Conservation (phyloP, 1,139 yeast genomes). For the Saccharomyces hybrid region DNA sequence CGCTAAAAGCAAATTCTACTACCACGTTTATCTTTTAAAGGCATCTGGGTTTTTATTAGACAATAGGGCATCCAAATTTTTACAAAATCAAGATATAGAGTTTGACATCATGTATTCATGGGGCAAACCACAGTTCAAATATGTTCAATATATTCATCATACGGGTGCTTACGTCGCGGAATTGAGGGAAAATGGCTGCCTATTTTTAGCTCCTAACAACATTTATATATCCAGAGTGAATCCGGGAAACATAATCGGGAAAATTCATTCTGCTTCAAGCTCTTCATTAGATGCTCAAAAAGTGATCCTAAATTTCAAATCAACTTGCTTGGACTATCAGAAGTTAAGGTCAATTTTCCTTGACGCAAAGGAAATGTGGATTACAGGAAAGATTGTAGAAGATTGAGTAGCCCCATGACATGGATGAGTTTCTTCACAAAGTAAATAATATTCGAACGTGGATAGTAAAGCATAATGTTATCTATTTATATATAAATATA, state of each 20-base stretch:
- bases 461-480: not conserved
- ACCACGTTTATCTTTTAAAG: slow-evolving; percentile 54
- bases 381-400: slow-evolving; percentile 12
- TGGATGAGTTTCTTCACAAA: too few species aligned
- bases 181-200: slow-evolving; percentile 69
- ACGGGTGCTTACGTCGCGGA: slow-evolving; percentile 90
- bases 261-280: slow-evolving; percentile 26
- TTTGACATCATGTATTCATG: slow-evolving; percentile 71
- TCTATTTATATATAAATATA: not conserved
- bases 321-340: slow-evolving; percentile 48
- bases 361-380: slow-evolving; percentile 49
- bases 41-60: slow-evolving; percentile 72
- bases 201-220: slow-evolving; percentile 76
- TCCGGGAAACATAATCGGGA: slow-evolving; percentile 26
- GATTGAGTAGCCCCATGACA: slow-evolving; percentile 3
- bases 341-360: slow-evolving; percentile 46
- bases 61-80: slow-evolving; percentile 62
- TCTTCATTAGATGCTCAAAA: slow-evolving; percentile 53
- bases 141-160: slow-evolving; percentile 81
- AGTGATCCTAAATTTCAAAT: slow-evolving; percentile 61
- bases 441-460: not conserved
- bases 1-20: slow-evolving; percentile 47
- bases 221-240: slow-evolving; percentile 61
- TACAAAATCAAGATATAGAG: slow-evolving; percentile 44
- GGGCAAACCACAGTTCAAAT: slow-evolving; percentile 80